A percentile compares a stretch with the other conserved stretches of the same genome.
Evolutionary conservation across 768 basidiomycete genomes (phyloP).

Genomic region (Daedaleopsis sinensis): DNA sequence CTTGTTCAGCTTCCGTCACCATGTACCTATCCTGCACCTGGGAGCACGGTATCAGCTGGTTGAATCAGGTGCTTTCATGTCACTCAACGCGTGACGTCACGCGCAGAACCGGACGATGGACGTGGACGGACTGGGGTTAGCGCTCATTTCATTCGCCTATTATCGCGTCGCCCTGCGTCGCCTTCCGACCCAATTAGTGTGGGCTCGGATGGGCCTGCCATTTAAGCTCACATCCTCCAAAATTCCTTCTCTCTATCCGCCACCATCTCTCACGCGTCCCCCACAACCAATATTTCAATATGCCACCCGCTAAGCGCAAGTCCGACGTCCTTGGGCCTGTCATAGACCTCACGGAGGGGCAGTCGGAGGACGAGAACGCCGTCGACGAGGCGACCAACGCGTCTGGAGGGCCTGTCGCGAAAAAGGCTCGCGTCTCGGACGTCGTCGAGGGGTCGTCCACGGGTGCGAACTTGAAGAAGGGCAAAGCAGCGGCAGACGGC

Average conservation of each 20-base stretch:
- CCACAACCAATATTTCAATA: not conserved
- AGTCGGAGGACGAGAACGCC: slow-evolving; percentile 21
- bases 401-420: slow-evolving; percentile 22
- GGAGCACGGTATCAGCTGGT: not conserved
- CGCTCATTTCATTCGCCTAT: not conserved
- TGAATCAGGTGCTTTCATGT: not conserved
- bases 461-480: slow-evolving; percentile 16
- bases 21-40: not conserved
- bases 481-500: slow-evolving; percentile 26
- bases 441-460: slow-evolving; percentile 29
- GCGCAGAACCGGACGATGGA: not conserved
- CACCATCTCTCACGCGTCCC: not conserved
- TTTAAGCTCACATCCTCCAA: not conserved
- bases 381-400: not conserved
- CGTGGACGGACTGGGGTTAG: not conserved
- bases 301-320: slow-evolving; percentile 48
- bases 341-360: slow-evolving; percentile 11
- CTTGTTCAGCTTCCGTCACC: not conserved
- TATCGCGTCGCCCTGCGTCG: slow-evolving; percentile 1
- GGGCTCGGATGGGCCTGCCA: not conserved
- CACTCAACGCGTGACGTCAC: slow-evolving; percentile 14
- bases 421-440: slow-evolving; percentile 36
- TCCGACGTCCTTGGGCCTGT: slow-evolving; percentile 30
- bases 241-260: not conserved
- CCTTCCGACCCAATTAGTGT: not conserved